Evolutionary conservation across 2,329 filamentous ascomycete genomes (phyloP), one percentile per base, ranked within the genome.

Genomic region (Botrytis tulipae): DNA sequence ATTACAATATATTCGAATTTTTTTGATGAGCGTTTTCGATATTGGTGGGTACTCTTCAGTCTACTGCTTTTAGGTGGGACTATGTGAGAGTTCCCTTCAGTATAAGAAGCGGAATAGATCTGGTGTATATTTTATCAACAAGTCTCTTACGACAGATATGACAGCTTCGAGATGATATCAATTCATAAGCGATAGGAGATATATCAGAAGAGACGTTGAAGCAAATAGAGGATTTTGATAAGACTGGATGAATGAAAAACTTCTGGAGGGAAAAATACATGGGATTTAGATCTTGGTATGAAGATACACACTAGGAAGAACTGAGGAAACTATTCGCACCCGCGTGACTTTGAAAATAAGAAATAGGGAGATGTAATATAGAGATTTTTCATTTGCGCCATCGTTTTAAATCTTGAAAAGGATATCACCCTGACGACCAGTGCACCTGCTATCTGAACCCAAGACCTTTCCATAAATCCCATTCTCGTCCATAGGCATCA

Each of bases 1-100:
- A n/a, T n/a, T 54, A 2, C 25, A n/a, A 16, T n/a, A n/a, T 54
- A n/a, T 7, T 16, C 10, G 16, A 1, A 3, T 7, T 1, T 14
- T 2, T 1, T 7, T n/a, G 10, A 7, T 7, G 12, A n/a, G 4
- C 10, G 25, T 10, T 25, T 22, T 7, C 0, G 44, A 22, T 46
- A 3, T 44, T 44, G 18, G 42, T 8, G 7, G 20, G 9, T 25
- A 4, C 20, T 48, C 3, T 1, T 48, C 5, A n/a, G 25, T n/a
- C 25, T 5, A n/a, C 25, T n/a, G 3, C 10, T 54, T 54, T 51
- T n/a, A 4, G 25, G 25, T 6, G 1, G 6, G 22, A 51, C 4
- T 25, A 51, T n/a, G 46, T 51, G 46, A 14, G 22, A 9, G 2
- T 14, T 51, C 25, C 3, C 10, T 25, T 25, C 10, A 4, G 10